These are phyloP conservation scores for Termitomyces sp. DNA, from an alignment of 768 basidiomycete species.

Conservation along the genomic window DNA sequence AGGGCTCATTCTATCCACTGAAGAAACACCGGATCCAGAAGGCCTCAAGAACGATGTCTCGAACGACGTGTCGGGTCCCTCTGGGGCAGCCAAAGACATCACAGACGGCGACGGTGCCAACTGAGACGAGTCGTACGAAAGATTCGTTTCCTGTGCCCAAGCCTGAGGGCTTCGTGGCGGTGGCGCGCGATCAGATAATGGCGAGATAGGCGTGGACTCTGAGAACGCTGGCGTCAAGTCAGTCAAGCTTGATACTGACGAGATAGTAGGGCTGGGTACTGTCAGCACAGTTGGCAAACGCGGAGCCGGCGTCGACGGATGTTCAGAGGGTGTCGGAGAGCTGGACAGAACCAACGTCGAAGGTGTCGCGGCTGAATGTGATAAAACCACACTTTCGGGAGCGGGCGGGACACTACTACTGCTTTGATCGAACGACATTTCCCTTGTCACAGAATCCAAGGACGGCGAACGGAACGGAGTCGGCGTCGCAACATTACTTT, in stretches of 20 bases:
- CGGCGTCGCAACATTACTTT: slow-evolving; percentile 26
- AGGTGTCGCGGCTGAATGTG: slow-evolving; percentile 14
- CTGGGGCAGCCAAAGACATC: slow-evolving; percentile 45
- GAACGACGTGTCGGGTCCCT: slow-evolving; percentile 58
- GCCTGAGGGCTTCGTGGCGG: slow-evolving; percentile 30
- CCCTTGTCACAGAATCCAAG: slow-evolving; percentile 8
- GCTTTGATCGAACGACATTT: slow-evolving; percentile 7
- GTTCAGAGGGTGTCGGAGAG: slow-evolving; percentile 17
- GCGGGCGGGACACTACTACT: slow-evolving; percentile 6
- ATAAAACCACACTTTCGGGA: slow-evolving; percentile 10
- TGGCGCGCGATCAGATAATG: slow-evolving; percentile 30
- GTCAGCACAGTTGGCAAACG: not conserved
- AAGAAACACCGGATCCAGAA: slow-evolving; percentile 42
- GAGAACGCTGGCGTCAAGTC: slow-evolving; percentile 39
- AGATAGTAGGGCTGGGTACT: slow-evolving; percentile 16
- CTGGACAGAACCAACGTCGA: slow-evolving; percentile 16
- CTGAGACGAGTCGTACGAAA: slow-evolving; percentile 75
- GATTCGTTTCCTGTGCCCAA: slow-evolving; percentile 63
- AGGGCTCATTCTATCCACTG: slow-evolving; percentile 36
- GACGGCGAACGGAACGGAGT: slow-evolving; percentile 25
- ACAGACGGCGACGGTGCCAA: slow-evolving; percentile 66
- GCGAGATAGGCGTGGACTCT: slow-evolving; percentile 11
- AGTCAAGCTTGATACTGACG: slow-evolving; percentile 29
- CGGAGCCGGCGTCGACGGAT: slow-evolving; percentile 14
- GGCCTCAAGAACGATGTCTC: slow-evolving; percentile 75